Conservation (phyloP, 2,329 filamentous ascomycete species). For the Penicillium sp. region DNA sequence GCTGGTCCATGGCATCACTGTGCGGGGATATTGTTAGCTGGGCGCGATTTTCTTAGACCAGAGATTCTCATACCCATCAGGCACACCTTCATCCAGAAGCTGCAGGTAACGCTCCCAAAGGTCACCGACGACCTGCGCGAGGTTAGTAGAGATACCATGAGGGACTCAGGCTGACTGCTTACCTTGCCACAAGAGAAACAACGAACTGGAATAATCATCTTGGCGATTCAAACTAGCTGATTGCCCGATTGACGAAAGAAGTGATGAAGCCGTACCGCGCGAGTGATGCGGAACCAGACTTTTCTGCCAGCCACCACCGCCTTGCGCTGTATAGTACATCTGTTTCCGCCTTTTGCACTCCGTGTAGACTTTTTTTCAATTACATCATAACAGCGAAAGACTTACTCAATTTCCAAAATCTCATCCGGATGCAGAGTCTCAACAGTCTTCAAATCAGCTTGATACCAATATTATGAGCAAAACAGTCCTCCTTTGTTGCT, state of each 20-base stretch:
- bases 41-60: neutral
- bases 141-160: constrained; percentile 8
- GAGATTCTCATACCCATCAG: constrained; percentile 63
- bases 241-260: neutral
- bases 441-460: no score
- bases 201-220: constrained; percentile 97
- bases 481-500: no score
- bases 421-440: no score
- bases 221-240: neutral
- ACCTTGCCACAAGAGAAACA: constrained; percentile 99
- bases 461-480: no score
- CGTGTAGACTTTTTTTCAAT: neutral
- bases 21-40: constrained; percentile 13
- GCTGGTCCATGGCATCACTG: constrained; percentile 93
- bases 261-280: neutral
- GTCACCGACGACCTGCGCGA: constrained; percentile 81
- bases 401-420: no score
- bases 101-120: constrained; percentile 95
- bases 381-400: no score
- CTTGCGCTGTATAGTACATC: neutral
- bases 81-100: constrained; percentile 75
- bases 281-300: constrained; percentile 10
- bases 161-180: constrained; percentile 24
- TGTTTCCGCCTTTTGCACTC: neutral
- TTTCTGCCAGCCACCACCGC: neutral